Evolutionary conservation across 441 rosid species (phyloP).

Genomic region (Eutrema salsugineum): DNA sequence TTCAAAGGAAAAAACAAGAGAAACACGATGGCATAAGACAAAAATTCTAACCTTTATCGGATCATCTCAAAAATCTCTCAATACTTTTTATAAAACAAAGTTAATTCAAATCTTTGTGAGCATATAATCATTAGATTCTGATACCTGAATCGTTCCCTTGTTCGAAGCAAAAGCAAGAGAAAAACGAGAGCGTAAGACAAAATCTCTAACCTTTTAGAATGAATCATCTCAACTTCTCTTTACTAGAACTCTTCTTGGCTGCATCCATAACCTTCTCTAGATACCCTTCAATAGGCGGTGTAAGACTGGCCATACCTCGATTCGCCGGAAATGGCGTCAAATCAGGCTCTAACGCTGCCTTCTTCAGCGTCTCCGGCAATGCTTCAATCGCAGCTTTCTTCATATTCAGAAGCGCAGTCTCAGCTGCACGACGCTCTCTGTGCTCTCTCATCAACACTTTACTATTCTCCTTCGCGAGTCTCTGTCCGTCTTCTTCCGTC

Average conservation of each 20-base stretch:
- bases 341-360: conserved; percentile 76
- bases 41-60: background rate
- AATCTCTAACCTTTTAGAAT: conserved; percentile 18
- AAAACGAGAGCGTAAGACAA: background rate
- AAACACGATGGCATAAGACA: background rate
- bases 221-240: conserved; percentile 69
- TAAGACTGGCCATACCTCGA: conserved; percentile 76
- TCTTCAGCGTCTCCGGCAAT: conserved; percentile 64
- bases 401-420: conserved; percentile 47
- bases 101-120: background rate
- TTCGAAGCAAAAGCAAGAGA: background rate
- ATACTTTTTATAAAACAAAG: background rate
- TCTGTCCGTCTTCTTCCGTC: conserved; percentile 74
- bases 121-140: background rate
- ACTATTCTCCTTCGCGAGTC: conserved; percentile 80
- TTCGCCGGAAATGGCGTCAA: conserved; percentile 67
- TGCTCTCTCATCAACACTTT: conserved; percentile 78
- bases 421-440: conserved; percentile 75
- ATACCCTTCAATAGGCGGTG: conserved; percentile 91
- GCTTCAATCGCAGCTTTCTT: conserved; percentile 87
- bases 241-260: conserved; percentile 53
- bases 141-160: background rate
- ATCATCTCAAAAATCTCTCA: background rate
- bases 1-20: background rate
- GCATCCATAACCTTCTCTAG: conserved; percentile 80